Conservation (phyloP, 441 rosid genomes). For the Pelargonium hybrid region DNA sequence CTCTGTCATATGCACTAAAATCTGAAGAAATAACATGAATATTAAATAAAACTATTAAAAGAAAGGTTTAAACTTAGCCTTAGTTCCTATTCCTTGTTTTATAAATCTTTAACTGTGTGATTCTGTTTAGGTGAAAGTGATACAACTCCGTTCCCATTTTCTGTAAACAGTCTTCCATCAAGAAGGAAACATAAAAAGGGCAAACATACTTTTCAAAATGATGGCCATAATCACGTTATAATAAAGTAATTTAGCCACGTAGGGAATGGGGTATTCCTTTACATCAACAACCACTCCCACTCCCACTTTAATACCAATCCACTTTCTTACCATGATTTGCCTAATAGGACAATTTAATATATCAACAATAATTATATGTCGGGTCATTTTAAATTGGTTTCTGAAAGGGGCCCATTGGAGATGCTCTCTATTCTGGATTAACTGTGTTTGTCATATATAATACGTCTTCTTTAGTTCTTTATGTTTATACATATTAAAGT, state of each 20-base stretch:
- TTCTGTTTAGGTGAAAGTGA: constrained; percentile 7
- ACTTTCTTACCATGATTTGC: constrained; percentile 3
- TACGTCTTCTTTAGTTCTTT: not conserved
- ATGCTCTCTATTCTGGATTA: not conserved
- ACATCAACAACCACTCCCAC: not conserved
- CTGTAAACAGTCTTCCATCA: not conserved
- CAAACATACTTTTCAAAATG: not conserved
- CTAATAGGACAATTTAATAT: not conserved
- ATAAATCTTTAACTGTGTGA: not conserved
- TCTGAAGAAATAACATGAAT: not conserved
- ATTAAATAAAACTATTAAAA: constrained; percentile 2
- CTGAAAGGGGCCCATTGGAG: not conserved
- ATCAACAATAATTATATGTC: not conserved
- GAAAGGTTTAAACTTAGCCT: not conserved
- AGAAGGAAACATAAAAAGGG: not conserved
- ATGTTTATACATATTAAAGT: not conserved
- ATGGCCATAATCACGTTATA: not conserved
- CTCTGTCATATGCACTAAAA: not conserved
- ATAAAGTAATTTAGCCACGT: not conserved
- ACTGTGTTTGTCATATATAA: not conserved
- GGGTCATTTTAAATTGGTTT: not conserved
- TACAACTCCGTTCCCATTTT: not conserved
- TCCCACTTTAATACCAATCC: not conserved
- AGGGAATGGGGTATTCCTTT: not conserved
- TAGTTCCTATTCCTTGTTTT: not conserved